These are phyloP conservation scores for Ceratocystiopsis brevicomis DNA, from an alignment of 2,329 filamentous ascomycete genomes.

Conservation along the genomic window DNA sequence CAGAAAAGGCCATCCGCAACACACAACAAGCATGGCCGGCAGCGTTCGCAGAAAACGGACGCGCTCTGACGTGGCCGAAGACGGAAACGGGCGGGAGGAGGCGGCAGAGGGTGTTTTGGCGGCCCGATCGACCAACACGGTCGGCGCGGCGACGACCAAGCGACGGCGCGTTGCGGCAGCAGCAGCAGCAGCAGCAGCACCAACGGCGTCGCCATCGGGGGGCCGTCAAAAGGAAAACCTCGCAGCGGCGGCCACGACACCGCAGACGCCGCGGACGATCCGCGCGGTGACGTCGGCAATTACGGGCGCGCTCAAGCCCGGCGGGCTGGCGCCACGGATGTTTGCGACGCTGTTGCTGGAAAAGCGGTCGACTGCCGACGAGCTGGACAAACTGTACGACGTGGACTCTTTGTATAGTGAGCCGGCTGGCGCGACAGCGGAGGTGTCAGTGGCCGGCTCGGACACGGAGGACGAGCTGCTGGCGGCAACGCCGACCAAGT, in stretches of 20 bases:
- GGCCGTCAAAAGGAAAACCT: too few species aligned
- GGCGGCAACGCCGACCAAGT: neutral
- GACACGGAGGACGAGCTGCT: neutral
- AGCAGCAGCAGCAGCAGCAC: too few species aligned
- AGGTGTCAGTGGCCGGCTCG: neutral
- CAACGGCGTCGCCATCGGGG: too few species aligned
- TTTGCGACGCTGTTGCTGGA: neutral
- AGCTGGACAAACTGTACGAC: conserved; percentile 8
- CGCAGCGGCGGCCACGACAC: conserved; percentile 4
- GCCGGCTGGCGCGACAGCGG: conserved; percentile 7
- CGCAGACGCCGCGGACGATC: conserved; percentile 9
- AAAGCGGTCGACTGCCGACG: neutral
- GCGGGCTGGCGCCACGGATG: neutral
- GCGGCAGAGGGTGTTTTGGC: neutral
- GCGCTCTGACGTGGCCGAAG: conserved; percentile 3
- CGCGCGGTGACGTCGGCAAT: conserved; percentile 9
- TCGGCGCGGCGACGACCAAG: neutral
- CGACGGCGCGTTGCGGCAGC: neutral
- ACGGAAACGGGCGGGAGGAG: neutral
- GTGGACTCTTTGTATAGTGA: conserved; percentile 10
- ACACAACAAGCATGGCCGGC: conserved; percentile 4
- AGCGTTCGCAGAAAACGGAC: conserved; percentile 4
- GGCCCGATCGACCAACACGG: neutral
- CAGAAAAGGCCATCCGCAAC: neutral
- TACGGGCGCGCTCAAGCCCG: conserved; percentile 4